These are phyloP conservation scores for Metarhizium brunneum DNA, from an alignment of 2,329 filamentous ascomycete genomes.

Conservation along the genomic window DNA sequence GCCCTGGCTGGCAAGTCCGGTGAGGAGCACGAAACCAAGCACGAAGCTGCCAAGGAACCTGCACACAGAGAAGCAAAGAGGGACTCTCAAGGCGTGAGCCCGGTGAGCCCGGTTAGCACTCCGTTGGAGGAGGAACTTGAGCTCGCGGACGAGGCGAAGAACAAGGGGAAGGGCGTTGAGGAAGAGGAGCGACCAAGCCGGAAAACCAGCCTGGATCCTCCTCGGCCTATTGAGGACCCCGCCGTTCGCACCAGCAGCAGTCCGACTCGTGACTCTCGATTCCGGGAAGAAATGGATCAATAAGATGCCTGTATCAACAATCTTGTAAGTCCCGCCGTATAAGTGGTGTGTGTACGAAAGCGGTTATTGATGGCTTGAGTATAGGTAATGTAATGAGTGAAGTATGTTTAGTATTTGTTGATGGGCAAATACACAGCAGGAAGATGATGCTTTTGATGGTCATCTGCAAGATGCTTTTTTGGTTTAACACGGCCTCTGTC, in stretches of 20 bases:
- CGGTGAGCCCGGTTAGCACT: conserved; percentile 25
- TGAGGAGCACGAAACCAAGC: conserved; percentile 1
- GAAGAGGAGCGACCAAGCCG: conserved; percentile 8
- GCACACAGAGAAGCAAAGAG: conserved; percentile 10
- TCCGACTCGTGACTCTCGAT: conserved; percentile 47
- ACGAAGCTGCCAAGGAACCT: conserved; percentile 9
- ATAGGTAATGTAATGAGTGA: neutral
- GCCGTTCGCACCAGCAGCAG: conserved; percentile 34
- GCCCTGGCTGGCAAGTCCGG: conserved; percentile 32
- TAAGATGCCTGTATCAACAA: conserved; percentile 7
- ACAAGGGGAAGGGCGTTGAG: conserved; percentile 6
- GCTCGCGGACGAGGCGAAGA: conserved; percentile 18
- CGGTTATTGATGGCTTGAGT: neutral
- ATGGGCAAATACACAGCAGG: neutral
- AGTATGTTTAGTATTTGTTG: neutral
- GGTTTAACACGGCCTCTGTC: neutral
- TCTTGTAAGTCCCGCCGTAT: neutral
- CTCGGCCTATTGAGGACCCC: conserved; percentile 24
- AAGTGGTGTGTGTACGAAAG: neutral
- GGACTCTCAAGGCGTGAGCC: conserved; percentile 28
- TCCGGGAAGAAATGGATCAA: conserved; percentile 44
- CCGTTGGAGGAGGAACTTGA: conserved; percentile 34
- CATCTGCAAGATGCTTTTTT: neutral
- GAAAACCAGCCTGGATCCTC: conserved; percentile 24
- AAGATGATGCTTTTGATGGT: neutral